A percentile compares a stretch with the other conserved stretches of the same genome.
These are phyloP conservation scores for Heliocybe sulcata DNA, from an alignment of 1,284 basidiomycete genomes.

Conservation along the genomic window DNA sequence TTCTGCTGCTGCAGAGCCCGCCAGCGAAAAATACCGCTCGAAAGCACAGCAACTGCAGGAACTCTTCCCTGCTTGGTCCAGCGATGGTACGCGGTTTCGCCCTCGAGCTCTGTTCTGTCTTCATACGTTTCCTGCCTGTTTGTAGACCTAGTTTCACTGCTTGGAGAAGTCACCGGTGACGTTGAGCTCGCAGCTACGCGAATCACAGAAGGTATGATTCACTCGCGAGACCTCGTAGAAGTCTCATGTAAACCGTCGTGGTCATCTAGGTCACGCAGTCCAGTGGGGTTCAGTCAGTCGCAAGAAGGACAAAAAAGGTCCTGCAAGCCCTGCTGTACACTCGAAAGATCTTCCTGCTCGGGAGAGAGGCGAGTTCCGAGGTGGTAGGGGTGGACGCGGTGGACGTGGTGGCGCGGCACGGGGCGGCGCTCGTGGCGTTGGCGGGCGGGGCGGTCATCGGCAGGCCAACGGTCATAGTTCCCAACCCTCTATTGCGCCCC, in stretches of 20 bases:
- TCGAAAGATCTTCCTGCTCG: conserved; percentile 42
- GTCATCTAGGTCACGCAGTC: conserved; percentile 56
- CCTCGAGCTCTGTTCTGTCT: conserved; percentile 10
- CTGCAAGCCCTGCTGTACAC: conserved; percentile 23
- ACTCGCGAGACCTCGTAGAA: conserved; percentile 8
- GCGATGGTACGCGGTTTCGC: conserved; percentile 49
- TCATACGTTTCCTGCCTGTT: conserved; percentile 3
- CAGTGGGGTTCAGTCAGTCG: conserved; percentile 84
- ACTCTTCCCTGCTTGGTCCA: conserved; percentile 71
- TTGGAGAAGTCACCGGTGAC: conserved; percentile 71
- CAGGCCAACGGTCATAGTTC: conserved; percentile 37
- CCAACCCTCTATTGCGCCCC: conserved; percentile 10
- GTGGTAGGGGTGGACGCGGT: conserved; percentile 55
- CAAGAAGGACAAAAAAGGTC: conserved; percentile 80
- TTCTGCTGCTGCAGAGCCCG: background rate
- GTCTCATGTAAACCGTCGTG: conserved; percentile 6
- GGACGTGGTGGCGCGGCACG: conserved; percentile 55
- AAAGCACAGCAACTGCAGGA: conserved; percentile 66
- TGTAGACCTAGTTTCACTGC: conserved; percentile 69
- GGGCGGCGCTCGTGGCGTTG: conserved; percentile 46
- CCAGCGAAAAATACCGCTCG: conserved; percentile 33
- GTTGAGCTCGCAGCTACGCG: conserved; percentile 66
- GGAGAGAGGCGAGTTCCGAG: conserved; percentile 53
- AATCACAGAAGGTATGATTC: conserved; percentile 71
- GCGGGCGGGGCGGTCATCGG: conserved; percentile 16